phyloP scores from a whole-genome alignment of 495 filamentous ascomycete genomes.

The Neurospora pannonica region DNA sequence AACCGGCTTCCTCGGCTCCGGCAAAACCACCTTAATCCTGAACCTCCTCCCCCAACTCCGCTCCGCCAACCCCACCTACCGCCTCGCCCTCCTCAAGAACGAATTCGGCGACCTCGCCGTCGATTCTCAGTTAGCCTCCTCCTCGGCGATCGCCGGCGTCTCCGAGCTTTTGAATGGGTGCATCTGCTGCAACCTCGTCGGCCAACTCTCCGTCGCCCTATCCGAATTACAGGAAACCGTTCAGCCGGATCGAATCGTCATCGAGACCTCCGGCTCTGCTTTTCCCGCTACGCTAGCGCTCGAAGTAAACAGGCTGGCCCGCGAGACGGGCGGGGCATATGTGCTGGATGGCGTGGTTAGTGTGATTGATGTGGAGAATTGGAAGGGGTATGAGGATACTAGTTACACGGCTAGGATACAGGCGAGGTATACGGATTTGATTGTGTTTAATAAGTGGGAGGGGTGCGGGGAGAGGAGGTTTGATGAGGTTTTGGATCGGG shows the following conservation, averaged over 20 bases:
- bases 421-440: slow-evolving; percentile 82
- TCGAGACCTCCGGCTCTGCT: slow-evolving; percentile 84
- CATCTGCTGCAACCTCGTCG: slow-evolving; percentile 97
- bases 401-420: slow-evolving; percentile 79
- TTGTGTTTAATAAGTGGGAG: slow-evolving; percentile 97
- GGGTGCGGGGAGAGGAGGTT: slow-evolving; percentile 55
- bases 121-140: slow-evolving; percentile 80
- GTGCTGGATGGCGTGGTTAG: slow-evolving; percentile 82
- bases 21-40: slow-evolving; percentile 87
- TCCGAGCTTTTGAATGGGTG: slow-evolving; percentile 90
- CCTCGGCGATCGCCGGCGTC: slow-evolving; percentile 75
- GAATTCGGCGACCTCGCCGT: slow-evolving; percentile 93
- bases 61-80: slow-evolving; percentile 52
- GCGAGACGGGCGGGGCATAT: slow-evolving; percentile 53
- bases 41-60: slow-evolving; percentile 83
- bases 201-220: slow-evolving; percentile 74
- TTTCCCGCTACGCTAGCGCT: slow-evolving; percentile 88
- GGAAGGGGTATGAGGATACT: slow-evolving; percentile 90
- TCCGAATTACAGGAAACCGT: slow-evolving; percentile 51
- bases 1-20: slow-evolving; percentile 89
- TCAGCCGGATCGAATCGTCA: slow-evolving; percentile 72
- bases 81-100: slow-evolving; percentile 92
- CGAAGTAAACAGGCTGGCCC: slow-evolving; percentile 74
- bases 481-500: slow-evolving; percentile 72
- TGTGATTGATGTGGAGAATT: slow-evolving; percentile 96